Conservation (phyloP, 2,329 filamentous ascomycete genomes). For the Sordariomycetes sp. region DNA sequence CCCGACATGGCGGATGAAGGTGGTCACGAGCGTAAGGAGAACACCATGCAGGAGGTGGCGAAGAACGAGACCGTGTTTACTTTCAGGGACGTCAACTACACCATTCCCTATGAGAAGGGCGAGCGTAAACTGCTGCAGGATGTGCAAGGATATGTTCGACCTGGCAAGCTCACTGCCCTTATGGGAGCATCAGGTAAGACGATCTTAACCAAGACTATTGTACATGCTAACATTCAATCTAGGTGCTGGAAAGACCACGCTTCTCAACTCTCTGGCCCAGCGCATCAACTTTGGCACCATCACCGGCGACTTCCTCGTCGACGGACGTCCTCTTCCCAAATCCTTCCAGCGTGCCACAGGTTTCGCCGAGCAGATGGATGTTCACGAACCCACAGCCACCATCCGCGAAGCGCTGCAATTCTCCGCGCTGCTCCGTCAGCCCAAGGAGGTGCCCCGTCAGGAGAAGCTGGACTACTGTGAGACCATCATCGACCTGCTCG, state of each 20-base stretch:
- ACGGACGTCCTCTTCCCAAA: conserved; percentile 60
- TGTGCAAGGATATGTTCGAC: conserved; percentile 77
- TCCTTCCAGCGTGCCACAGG: conserved; percentile 77
- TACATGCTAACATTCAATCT: conserved; percentile 10
- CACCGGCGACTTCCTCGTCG: conserved; percentile 69
- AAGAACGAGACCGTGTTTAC: conserved; percentile 54
- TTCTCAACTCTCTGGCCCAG: conserved; percentile 64
- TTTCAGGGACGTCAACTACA: conserved; percentile 40
- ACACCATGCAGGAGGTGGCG: conserved; percentile 37
- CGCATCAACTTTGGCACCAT: conserved; percentile 71
- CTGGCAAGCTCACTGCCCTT: conserved; percentile 69
- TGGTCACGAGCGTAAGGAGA: conserved; percentile 15
- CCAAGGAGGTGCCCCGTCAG: conserved; percentile 40
- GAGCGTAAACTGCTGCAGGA: conserved; percentile 62
- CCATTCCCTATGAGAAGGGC: conserved; percentile 47
- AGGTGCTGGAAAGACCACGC: conserved; percentile 60
- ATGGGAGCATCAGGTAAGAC: conserved; percentile 53
- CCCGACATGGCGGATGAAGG: conserved; percentile 46
- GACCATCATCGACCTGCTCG: conserved; percentile 57
- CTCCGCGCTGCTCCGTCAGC: conserved; percentile 55
- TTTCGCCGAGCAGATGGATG: conserved; percentile 56
- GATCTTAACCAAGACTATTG: background rate
- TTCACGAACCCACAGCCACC: conserved; percentile 57
- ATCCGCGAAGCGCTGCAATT: conserved; percentile 59
- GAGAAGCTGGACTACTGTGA: conserved; percentile 64